A percentile compares a stretch with the other conserved stretches of the same genome.
Conservation (phyloP, 2,329 filamentous ascomycete species). For the Plectosphaerella cucumerina region DNA sequence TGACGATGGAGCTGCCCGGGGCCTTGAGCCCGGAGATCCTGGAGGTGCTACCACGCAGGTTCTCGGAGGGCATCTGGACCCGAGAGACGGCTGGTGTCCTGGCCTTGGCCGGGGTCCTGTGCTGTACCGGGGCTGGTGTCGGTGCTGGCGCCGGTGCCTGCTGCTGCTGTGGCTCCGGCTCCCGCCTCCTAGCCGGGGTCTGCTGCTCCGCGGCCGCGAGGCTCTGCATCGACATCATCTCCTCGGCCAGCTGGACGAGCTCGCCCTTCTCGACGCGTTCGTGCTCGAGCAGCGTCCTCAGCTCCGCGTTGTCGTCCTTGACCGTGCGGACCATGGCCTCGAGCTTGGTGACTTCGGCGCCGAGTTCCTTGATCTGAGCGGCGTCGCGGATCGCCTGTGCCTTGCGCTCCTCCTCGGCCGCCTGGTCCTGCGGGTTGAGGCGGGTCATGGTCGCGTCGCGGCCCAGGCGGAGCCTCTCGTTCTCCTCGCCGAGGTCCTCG, state of each 20-base stretch:
- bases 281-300: constrained; percentile 62
- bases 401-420: constrained; percentile 47
- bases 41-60: constrained; percentile 50
- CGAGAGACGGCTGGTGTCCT: constrained; percentile 20
- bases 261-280: constrained; percentile 83
- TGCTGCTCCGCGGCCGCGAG: constrained; percentile 26
- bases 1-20: constrained; percentile 43
- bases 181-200: constrained; percentile 15
- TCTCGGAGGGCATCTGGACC: constrained; percentile 32
- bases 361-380: constrained; percentile 63
- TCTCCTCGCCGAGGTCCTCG: constrained; percentile 66
- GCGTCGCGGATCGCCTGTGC: constrained; percentile 60
- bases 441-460: constrained; percentile 64
- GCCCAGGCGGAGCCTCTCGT: constrained; percentile 65
- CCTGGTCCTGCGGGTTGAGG: constrained; percentile 40
- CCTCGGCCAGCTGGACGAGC: constrained; percentile 74
- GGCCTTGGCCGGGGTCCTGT: constrained; percentile 5
- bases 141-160: constrained; percentile 12
- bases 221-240: constrained; percentile 71
- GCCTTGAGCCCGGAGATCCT: constrained; percentile 57
- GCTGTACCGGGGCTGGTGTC: constrained; percentile 12
- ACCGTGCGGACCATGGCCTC: constrained; percentile 68
- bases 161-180: constrained; percentile 12
- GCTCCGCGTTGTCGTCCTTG: constrained; percentile 62
- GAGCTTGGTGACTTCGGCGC: constrained; percentile 71